Evolutionary conservation across 2,329 filamentous ascomycete genomes (phyloP).

Genomic region (Xylaria sp.): DNA sequence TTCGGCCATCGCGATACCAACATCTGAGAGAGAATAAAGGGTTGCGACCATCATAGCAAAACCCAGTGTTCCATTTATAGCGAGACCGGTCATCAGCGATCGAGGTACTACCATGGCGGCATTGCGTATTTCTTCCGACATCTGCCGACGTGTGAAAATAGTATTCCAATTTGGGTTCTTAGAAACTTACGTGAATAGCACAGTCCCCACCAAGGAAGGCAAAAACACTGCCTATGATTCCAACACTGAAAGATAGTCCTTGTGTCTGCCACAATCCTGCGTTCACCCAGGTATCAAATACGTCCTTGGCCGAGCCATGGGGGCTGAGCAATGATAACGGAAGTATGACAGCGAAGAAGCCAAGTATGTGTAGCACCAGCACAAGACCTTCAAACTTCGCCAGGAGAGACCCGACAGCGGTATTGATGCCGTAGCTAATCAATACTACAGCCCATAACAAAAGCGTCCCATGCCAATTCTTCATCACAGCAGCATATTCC

Average conservation of each 20-base stretch:
- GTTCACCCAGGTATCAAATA: slow-evolving; percentile 47
- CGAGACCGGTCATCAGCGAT: slow-evolving; percentile 59
- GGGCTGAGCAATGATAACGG: slow-evolving; percentile 50
- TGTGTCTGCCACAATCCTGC: slow-evolving; percentile 41
- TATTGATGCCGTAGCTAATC: slow-evolving; percentile 55
- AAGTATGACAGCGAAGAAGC: slow-evolving; percentile 57
- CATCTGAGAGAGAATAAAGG: slow-evolving; percentile 63
- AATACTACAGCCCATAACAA: slow-evolving; percentile 52
- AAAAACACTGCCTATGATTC: slow-evolving; percentile 38
- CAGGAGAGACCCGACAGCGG: slow-evolving; percentile 44
- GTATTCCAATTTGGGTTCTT: too few relatives aligned
- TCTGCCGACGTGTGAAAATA: slow-evolving; percentile 43
- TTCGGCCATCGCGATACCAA: slow-evolving; percentile 55
- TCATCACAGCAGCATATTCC: slow-evolving; percentile 34
- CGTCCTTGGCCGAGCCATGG: slow-evolving; percentile 42
- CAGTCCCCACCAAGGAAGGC: slow-evolving; percentile 39
- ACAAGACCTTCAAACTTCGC: slow-evolving; percentile 55
- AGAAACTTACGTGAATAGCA: slow-evolving; percentile 38
- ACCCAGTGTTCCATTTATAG: slow-evolving; percentile 63
- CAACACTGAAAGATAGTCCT: slow-evolving; percentile 39
- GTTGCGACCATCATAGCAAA: slow-evolving; percentile 67
- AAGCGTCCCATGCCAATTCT: slow-evolving; percentile 41
- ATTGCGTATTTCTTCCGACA: slow-evolving; percentile 60
- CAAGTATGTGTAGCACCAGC: slow-evolving; percentile 56
- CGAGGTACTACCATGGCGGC: slow-evolving; percentile 61